Evolutionary conservation across 352 stramenopile genomes (phyloP).

Genomic region (Globisporangium viniferum): DNA sequence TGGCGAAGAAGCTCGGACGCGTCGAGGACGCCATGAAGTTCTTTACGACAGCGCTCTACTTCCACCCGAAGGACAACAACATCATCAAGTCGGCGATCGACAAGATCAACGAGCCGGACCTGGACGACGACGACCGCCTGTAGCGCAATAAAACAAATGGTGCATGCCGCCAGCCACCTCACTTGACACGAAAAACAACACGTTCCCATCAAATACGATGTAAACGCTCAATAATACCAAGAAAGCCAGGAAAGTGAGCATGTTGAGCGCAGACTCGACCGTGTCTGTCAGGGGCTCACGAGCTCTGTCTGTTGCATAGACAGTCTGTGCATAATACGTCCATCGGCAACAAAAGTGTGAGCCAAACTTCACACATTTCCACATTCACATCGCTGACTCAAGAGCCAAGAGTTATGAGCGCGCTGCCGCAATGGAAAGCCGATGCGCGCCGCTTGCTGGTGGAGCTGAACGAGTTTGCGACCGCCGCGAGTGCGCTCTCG

Average conservation of each 20-base stretch:
- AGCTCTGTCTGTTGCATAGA: constrained; percentile 2
- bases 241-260: neutral
- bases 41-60: constrained; percentile 96
- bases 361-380: neutral
- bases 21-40: constrained; percentile 93
- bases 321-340: neutral
- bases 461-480: constrained; percentile 61
- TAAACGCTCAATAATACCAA: neutral
- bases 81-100: constrained; percentile 96
- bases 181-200: neutral
- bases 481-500: constrained; percentile 38
- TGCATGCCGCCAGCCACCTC: neutral
- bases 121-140: constrained; percentile 50
- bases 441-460: constrained; percentile 42
- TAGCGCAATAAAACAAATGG: constrained; percentile 18
- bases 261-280: neutral
- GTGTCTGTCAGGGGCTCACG: too few relatives aligned
- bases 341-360: neutral
- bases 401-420: neutral
- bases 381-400: neutral
- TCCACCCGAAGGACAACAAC: constrained; percentile 97
- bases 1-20: constrained; percentile 85
- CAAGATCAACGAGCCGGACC: constrained; percentile 75
- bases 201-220: neutral
- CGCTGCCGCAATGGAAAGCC: constrained; percentile 16